A percentile compares a stretch with the other conserved stretches of the same genome.
Conservation (phyloP, 2,329 filamentous ascomycete genomes). For the Sporothrix schenckii region DNA sequence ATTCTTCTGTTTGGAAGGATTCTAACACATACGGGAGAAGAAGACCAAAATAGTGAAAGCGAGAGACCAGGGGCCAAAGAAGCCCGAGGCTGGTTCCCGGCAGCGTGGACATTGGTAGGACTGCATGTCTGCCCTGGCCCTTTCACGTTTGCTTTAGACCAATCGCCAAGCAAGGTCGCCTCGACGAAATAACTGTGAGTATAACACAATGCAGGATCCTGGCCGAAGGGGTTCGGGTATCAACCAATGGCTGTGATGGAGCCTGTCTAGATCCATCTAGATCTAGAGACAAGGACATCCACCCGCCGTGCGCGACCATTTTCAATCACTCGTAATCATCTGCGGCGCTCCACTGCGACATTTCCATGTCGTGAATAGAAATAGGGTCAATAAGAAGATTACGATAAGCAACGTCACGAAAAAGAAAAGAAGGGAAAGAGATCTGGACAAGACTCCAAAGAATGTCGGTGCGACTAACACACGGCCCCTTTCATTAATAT, state of each 20-base stretch:
- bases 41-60: background rate
- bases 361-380: background rate
- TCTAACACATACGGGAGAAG: background rate
- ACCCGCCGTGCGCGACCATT: background rate
- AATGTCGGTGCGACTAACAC: background rate
- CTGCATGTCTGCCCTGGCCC: background rate
- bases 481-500: background rate
- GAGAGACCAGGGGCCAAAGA: background rate
- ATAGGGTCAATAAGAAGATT: background rate
- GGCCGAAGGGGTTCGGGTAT: background rate
- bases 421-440: background rate
- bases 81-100: background rate
- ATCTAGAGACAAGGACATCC: background rate
- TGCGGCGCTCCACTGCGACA: background rate
- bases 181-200: background rate
- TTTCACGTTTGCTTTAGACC: background rate
- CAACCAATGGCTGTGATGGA: background rate
- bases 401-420: background rate
- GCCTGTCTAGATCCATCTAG: no score
- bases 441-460: background rate
- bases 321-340: background rate
- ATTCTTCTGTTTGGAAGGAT: slow-evolving; percentile 7
- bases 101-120: slow-evolving; percentile 5
- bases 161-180: background rate
- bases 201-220: background rate